Percentiles rank a stretch among this genome's conserved stretches.
phyloP scores from a whole-genome alignment of 1,139 yeast genomes.

The Pneumocystis sp. region DNA sequence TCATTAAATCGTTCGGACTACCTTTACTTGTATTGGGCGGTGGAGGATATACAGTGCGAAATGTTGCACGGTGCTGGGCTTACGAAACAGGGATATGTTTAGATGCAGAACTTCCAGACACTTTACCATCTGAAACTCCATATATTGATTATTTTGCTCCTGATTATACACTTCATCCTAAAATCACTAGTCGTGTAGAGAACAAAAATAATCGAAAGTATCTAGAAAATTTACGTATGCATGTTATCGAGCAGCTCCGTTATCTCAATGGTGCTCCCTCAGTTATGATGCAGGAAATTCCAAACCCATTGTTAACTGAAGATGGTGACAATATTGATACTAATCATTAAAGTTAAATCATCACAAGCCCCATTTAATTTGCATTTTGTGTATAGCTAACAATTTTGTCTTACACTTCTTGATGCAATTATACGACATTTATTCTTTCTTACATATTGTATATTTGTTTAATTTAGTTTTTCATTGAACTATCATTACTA shows the following conservation, averaged over 20 bases:
- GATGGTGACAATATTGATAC: conserved; percentile 27
- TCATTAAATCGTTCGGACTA: conserved; percentile 67
- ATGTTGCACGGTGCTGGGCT: conserved; percentile 88
- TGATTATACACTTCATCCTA: conserved; percentile 80
- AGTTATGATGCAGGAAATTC: conserved; percentile 72
- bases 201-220: conserved; percentile 77
- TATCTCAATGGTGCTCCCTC: conserved; percentile 84
- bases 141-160: conserved; percentile 86
- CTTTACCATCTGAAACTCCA: conserved; percentile 66
- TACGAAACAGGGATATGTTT: conserved; percentile 73
- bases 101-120: conserved; percentile 58
- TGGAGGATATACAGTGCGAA: conserved; percentile 94
- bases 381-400: neutral
- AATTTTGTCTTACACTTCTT: neutral
- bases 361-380: neutral
- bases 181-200: conserved; percentile 72
- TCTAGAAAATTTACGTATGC: conserved; percentile 61
- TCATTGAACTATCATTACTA: neutral
- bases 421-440: neutral
- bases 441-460: neutral
- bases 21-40: conserved; percentile 92
- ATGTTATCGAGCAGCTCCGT: conserved; percentile 68
- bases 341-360: neutral
- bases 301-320: conserved; percentile 23
- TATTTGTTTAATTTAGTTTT: neutral